These are phyloP conservation scores for Annona cherimola DNA, from an alignment of 164 flowering plant species.

Conservation along the genomic window DNA sequence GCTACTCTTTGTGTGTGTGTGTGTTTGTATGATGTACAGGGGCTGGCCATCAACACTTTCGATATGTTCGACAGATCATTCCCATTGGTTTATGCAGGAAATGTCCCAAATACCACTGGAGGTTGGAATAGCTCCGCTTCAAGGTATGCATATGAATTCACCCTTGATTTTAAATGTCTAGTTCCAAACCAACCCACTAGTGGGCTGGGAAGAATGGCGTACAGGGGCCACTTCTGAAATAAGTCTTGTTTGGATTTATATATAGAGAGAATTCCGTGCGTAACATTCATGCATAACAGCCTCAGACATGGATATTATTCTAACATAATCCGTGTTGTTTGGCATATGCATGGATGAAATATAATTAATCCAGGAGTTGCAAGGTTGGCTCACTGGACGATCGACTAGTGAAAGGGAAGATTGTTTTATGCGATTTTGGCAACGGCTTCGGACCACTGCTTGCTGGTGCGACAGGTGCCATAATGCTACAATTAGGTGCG, in stretches of 20 bases:
- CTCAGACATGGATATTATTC: too few species aligned
- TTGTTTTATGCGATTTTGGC: slow-evolving; percentile 12
- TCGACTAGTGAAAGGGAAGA: slow-evolving; percentile 13
- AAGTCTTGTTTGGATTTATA: too few species aligned
- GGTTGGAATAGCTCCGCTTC: slow-evolving; percentile 22
- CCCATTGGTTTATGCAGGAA: slow-evolving; percentile 46
- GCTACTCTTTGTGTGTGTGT: neutral
- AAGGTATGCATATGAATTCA: slow-evolving; percentile 25
- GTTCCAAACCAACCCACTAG: too few species aligned
- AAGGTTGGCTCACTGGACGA: neutral
- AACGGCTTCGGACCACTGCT: neutral
- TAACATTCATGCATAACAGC: too few species aligned
- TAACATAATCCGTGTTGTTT: too few species aligned
- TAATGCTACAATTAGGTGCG: slow-evolving; percentile 4
- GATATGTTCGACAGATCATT: slow-evolving; percentile 12
- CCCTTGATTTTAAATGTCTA: too few species aligned
- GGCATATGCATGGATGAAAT: too few species aligned
- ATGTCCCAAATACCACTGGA: slow-evolving; percentile 33
- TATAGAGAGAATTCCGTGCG: too few species aligned
- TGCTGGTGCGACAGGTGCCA: slow-evolving; percentile 9
- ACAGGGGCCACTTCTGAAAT: too few species aligned
- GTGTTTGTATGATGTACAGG: too few species aligned
- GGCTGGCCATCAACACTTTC: slow-evolving; percentile 43
- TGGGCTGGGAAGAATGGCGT: too few species aligned
- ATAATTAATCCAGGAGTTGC: slow-evolving; percentile 9